Conservation (phyloP, 1,284 basidiomycete genomes). For the Tylopilus orsonianus region DNA sequence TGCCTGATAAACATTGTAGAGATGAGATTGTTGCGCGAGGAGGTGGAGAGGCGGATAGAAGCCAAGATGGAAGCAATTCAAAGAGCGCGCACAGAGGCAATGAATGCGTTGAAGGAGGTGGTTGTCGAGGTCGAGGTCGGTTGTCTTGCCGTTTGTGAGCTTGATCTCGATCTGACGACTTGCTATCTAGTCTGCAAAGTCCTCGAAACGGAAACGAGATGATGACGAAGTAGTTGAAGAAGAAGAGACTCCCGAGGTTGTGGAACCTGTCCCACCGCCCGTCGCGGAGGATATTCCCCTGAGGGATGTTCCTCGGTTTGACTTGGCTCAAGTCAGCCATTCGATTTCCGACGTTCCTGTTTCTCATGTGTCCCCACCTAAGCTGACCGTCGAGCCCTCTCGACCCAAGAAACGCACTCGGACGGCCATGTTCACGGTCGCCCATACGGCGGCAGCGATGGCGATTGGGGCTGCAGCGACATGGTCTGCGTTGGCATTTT, state of each 20-base stretch:
- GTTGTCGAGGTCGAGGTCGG: slow-evolving; percentile 25
- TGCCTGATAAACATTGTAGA: slow-evolving; percentile 27
- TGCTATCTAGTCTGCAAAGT: slow-evolving; percentile 16
- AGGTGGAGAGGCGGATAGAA: slow-evolving; percentile 34
- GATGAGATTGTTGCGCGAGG: slow-evolving; percentile 35
- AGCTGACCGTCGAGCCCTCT: background rate
- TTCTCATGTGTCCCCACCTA: too few relatives aligned
- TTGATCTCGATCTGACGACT: slow-evolving; percentile 9
- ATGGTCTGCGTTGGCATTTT: too few relatives aligned
- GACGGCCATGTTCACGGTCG: too few relatives aligned
- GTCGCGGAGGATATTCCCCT: too few relatives aligned
- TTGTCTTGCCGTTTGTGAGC: background rate
- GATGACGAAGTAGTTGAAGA: slow-evolving; percentile 15
- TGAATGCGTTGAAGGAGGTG: slow-evolving; percentile 25
- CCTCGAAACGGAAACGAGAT: slow-evolving; percentile 32
- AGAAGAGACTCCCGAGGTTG: slow-evolving; percentile 5
- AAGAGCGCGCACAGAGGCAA: slow-evolving; percentile 29
- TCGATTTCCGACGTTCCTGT: background rate
- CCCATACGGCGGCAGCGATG: slow-evolving; percentile 56
- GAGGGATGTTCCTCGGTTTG: too few relatives aligned
- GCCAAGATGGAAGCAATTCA: slow-evolving; percentile 32
- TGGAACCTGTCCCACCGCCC: too few relatives aligned
- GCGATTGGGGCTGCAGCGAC: slow-evolving; percentile 63
- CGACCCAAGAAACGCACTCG: slow-evolving; percentile 48
- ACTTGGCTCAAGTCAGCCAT: too few relatives aligned